phyloP scores from a whole-genome alignment of 2,329 filamentous ascomycete species.

The Microsporum audouinii region DNA sequence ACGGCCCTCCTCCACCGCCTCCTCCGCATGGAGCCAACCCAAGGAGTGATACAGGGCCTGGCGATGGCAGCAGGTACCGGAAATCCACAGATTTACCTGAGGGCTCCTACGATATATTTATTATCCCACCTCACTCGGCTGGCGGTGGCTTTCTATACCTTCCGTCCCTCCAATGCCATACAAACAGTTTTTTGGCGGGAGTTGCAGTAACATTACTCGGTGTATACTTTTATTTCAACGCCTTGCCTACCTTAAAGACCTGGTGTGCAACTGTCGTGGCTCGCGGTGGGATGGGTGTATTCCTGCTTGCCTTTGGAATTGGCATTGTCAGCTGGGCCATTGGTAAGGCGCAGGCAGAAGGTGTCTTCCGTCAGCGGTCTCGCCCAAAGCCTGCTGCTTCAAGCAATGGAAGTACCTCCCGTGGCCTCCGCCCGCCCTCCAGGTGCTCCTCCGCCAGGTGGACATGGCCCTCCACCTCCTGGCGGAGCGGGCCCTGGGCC shows the following conservation, averaged over 20 bases:
- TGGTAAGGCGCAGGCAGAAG: constrained; percentile 51
- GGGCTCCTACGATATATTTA: constrained; percentile 94
- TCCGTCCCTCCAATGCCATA: constrained; percentile 73
- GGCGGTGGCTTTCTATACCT: constrained; percentile 87
- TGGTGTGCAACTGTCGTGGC: constrained; percentile 64
- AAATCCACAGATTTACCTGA: constrained; percentile 55
- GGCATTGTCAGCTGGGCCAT: constrained; percentile 68
- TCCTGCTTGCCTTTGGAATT: constrained; percentile 59
- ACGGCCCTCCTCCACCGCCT: constrained; percentile 50
- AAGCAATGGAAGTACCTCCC: constrained; percentile 24
- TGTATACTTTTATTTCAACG: constrained; percentile 59
- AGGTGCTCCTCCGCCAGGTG: constrained; percentile 16
- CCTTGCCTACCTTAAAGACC: constrained; percentile 59
- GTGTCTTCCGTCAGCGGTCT: constrained; percentile 23
- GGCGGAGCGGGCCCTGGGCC: constrained; percentile 9
- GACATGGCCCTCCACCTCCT: constrained; percentile 9
- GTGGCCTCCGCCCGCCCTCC: constrained; percentile 19
- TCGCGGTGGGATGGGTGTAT: constrained; percentile 60
- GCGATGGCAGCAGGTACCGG: constrained; percentile 21
- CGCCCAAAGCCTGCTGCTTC: constrained; percentile 12
- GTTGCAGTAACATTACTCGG: constrained; percentile 64
- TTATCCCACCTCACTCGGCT: constrained; percentile 83
- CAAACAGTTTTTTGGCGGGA: constrained; percentile 84
- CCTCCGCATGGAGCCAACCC: constrained; percentile 76
- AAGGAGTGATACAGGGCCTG: constrained; percentile 40